Conservation (phyloP, 2,329 filamentous ascomycete species). For the Colletotrichum liriopes region DNA sequence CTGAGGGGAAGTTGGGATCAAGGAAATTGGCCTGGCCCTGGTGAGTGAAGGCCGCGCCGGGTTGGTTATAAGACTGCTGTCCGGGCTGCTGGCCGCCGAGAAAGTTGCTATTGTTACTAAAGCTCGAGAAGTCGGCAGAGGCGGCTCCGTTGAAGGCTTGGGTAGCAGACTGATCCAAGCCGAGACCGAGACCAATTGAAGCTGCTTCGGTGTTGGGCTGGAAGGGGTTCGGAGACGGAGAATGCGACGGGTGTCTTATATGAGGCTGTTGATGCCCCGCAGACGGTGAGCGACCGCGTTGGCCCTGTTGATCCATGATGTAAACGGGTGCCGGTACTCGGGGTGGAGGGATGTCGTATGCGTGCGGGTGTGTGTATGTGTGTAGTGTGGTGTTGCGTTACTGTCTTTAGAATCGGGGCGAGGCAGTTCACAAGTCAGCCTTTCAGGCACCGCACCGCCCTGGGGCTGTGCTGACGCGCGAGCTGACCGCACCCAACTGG, state of each 20-base stretch:
- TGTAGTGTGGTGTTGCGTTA: constrained; percentile 46
- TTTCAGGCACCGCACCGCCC: constrained; percentile 57
- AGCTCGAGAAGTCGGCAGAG: constrained; percentile 63
- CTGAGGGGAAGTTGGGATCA: constrained; percentile 65
- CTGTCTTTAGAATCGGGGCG: constrained; percentile 55
- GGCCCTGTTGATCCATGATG: constrained; percentile 61
- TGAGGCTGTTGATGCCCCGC: constrained; percentile 70
- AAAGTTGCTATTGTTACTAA: constrained; percentile 64
- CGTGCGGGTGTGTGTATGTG: constrained; percentile 22
- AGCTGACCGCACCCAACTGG: constrained; percentile 47
- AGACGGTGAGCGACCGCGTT: constrained; percentile 74
- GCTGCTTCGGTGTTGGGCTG: constrained; percentile 61
- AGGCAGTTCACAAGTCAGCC: constrained; percentile 65
- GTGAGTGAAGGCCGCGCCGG: constrained; percentile 56
- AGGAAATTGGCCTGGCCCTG: constrained; percentile 64
- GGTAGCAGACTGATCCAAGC: constrained; percentile 66
- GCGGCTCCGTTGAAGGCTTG: constrained; percentile 58
- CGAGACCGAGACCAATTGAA: constrained; percentile 71
- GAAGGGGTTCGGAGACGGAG: constrained; percentile 73
- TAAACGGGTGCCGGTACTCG: constrained; percentile 35
- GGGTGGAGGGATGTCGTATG: constrained; percentile 43
- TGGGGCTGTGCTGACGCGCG: constrained; percentile 59
- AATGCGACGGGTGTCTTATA: constrained; percentile 77
- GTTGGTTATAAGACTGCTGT: constrained; percentile 57
- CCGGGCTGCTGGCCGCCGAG: constrained; percentile 64